Evolutionary conservation across 768 basidiomycete genomes (phyloP), one percentile per base, ranked within the genome.

Genomic region (Trametes cinnabarina): DNA sequence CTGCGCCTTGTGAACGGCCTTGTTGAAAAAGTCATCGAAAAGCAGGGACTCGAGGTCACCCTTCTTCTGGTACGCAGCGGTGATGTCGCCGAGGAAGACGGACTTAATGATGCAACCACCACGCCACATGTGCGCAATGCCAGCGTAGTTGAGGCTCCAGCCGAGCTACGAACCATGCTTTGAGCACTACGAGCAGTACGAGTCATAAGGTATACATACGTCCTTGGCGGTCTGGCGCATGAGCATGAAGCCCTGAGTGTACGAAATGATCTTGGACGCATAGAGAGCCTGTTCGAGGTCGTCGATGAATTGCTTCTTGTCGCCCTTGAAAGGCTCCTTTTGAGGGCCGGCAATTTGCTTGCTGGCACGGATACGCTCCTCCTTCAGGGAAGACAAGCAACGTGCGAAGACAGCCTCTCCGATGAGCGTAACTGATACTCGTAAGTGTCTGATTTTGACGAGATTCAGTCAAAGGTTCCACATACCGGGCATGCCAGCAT

Each of bases 341-440:
- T 91, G 87, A 37, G 97, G 97, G 35, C 94, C 97, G 59, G 86
- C 76, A 65, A 98, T 88, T 64, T 83, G 77, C 78, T 92, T 96
- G 83, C 90, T 92, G 44, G 97, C 97, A 48, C 94, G 90, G 40
- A 81, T 77, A 75, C 97, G 95, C 78, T 99, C 97, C 4, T 88
- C 88, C 78, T 99, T 99, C 81, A 98, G 86, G 51, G 95, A 84
- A 49, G 97, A 99, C 71, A 99, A 76, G 81, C 94, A 98, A 72
- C 97, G 93, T 64, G 97, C 94, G 70, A 99, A 99, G 65, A 99
- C 97, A 63, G 97, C 97, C 79, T 99, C 97, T 57, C 97, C 97
- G 69, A 99, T 98, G 68, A 99, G 84, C 60, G 97, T 99, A 71
- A 99, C 96, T 92, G 71, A 47, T 59, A 56, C 25, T 39, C 40